Base-by-base conservation (phyloP, 2,329 filamentous ascomycete genomes). In the Biscogniauxia mediterranea region DNA sequence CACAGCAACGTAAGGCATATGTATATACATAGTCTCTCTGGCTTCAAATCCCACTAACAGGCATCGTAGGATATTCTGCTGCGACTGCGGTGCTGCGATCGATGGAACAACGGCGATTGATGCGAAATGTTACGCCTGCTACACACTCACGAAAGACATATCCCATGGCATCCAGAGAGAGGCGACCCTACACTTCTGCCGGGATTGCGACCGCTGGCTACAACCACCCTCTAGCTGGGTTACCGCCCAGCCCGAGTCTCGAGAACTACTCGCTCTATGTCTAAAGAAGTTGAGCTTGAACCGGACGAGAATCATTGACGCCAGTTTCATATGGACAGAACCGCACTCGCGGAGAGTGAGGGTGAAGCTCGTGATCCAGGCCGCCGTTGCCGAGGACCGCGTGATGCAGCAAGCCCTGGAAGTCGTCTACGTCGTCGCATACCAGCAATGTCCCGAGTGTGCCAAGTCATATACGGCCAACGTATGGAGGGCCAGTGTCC, bases 251-350 rank as follows among this genome's bases (percentile, higher is more conserved):
- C 92, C 86, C 59, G 95, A 99, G 78, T 97, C 92, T 52, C 88
- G 93, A 78, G 95, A 99, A 80, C 83, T 99, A 61, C 84, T 99
- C 57, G 93, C 95, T 5, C 80, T 99, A 54, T 99, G 95, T 77
- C 82, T 99, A 67, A 89, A 92, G 74, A 96, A 95, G 77, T 79
- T 99, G 65, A 84, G 91, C 28, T 79, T 99, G 65, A 87, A 89
- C 75, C 96, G 95, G 80, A 91, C 96, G 68, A 86, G 95, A 64
- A 95, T 99, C 71, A 93, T 97, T 71, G 95, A 99, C 75, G 95
- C 95, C 54, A 91, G 88, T 71, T 99, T 98, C 74, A 91, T 98
- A 73, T 99, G 95, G 95, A 99, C 95, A 1, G 95, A 99, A 77
- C 94, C 95, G 11, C 95, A 99, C 79, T 97, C 93, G 70, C 85